Conservation (phyloP, 768 basidiomycete genomes). For the Lactifluus rugatus region DNA sequence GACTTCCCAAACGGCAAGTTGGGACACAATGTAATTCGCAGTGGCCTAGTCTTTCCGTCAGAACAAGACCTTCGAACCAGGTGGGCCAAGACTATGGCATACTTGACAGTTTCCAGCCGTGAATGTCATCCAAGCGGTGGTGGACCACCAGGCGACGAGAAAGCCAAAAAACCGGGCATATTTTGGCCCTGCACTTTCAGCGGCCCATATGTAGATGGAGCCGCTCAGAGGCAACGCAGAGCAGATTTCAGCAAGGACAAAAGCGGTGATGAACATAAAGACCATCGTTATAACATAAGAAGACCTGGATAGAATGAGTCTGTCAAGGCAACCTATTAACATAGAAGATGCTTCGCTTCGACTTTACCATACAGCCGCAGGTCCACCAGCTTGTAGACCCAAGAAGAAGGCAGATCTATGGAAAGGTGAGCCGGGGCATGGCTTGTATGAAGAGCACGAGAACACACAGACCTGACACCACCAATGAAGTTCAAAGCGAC, state of each 20-base stretch:
- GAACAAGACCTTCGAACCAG: neutral
- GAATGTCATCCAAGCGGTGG: conserved; percentile 96
- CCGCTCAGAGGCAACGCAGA: conserved; percentile 81
- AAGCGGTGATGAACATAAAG: conserved; percentile 84
- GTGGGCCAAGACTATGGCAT: conserved; percentile 15
- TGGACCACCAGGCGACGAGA: conserved; percentile 88
- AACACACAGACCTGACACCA: conserved; percentile 51
- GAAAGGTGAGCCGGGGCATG: conserved; percentile 6
- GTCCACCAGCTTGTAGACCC: conserved; percentile 77
- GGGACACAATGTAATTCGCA: conserved; percentile 84
- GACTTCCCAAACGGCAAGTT: conserved; percentile 68
- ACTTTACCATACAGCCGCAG: conserved; percentile 70
- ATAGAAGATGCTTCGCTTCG: neutral
- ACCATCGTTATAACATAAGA: conserved; percentile 74
- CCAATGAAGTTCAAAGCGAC: conserved; percentile 88
- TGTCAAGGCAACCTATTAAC: neutral
- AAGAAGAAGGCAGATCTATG: conserved; percentile 67
- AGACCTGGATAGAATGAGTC: conserved; percentile 49
- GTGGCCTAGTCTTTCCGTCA: conserved; percentile 44
- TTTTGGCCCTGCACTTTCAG: conserved; percentile 83
- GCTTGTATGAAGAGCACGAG: neutral
- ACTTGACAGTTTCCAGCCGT: conserved; percentile 83
- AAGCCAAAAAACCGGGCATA: conserved; percentile 83
- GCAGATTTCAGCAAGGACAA: conserved; percentile 82
- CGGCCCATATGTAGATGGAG: conserved; percentile 93